phyloP scores from a whole-genome alignment of 2,329 filamentous ascomycete genomes.

The Paraphoma chrysanthemicola region DNA sequence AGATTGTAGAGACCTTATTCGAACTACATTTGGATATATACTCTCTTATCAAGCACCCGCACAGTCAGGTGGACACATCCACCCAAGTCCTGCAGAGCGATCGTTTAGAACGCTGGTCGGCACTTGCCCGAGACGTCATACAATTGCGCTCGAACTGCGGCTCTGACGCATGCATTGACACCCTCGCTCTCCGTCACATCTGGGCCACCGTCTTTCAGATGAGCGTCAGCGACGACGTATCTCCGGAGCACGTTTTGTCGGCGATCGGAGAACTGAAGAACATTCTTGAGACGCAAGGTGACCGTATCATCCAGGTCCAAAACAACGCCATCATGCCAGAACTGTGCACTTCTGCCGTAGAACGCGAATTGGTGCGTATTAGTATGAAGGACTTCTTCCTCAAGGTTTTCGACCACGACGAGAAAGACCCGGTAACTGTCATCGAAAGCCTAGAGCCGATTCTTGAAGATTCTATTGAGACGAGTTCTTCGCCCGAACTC shows the following conservation, averaged over 20 bases:
- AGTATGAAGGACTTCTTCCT: constrained; percentile 97
- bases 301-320: constrained; percentile 66
- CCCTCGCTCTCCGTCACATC: constrained; percentile 66
- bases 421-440: constrained; percentile 79
- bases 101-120: constrained; percentile 66
- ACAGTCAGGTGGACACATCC: constrained; percentile 60
- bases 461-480: constrained; percentile 66
- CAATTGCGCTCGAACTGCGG: constrained; percentile 41
- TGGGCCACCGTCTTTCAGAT: constrained; percentile 71
- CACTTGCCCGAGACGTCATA: constrained; percentile 63
- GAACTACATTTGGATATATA: constrained; percentile 73
- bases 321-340: constrained; percentile 92
- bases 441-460: constrained; percentile 95
- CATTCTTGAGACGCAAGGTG: constrained; percentile 57
- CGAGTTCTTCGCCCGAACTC: not conserved
- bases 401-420: constrained; percentile 83
- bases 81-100: constrained; percentile 64
- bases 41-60: constrained; percentile 66
- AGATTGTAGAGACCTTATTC: constrained; percentile 67
- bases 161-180: constrained; percentile 37
- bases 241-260: constrained; percentile 65
- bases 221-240: constrained; percentile 62
- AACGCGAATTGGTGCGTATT: constrained; percentile 88
- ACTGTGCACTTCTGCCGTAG: constrained; percentile 80
- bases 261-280: constrained; percentile 69